phyloP scores from a whole-genome alignment of 2,329 filamentous ascomycete genomes.

The Sporothrix brunneoviolacea region DNA sequence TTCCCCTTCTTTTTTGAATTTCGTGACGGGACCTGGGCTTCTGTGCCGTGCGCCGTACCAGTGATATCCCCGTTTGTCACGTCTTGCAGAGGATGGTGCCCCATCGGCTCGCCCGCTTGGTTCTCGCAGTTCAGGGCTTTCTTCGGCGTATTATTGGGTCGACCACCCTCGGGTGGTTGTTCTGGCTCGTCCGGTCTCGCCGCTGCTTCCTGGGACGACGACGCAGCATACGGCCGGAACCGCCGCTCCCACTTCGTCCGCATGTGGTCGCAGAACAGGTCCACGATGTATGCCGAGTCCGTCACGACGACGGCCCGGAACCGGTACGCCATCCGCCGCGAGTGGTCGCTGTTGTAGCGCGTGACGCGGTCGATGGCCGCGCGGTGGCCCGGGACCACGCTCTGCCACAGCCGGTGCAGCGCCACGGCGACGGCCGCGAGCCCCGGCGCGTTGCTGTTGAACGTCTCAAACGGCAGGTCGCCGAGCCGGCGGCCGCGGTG shows the following conservation, averaged over 20 bases:
- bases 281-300: conserved; percentile 4
- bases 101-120: too few relatives aligned
- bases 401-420: conserved; percentile 2
- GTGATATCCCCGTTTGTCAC: too few relatives aligned
- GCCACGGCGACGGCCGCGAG: conserved; percentile 7
- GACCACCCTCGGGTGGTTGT: too few relatives aligned
- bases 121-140: too few relatives aligned
- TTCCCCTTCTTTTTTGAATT: too few relatives aligned
- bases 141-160: too few relatives aligned
- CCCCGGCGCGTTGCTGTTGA: conserved; percentile 5
- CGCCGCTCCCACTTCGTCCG: not conserved
- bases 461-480: conserved; percentile 3
- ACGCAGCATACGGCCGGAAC: not conserved
- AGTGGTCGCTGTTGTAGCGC: conserved; percentile 11
- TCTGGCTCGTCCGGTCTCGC: too few relatives aligned
- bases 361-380: conserved; percentile 7
- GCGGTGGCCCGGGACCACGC: conserved; percentile 9
- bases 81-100: too few relatives aligned
- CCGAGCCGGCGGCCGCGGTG: not conserved
- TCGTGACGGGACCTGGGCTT: too few relatives aligned
- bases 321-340: conserved; percentile 13
- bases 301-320: conserved; percentile 10
- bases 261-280: conserved; percentile 1
- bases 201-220: too few relatives aligned
- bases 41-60: not conserved